phyloP scores from a whole-genome alignment of 345 rosid genomes.

The Eucalyptus curtisii region DNA sequence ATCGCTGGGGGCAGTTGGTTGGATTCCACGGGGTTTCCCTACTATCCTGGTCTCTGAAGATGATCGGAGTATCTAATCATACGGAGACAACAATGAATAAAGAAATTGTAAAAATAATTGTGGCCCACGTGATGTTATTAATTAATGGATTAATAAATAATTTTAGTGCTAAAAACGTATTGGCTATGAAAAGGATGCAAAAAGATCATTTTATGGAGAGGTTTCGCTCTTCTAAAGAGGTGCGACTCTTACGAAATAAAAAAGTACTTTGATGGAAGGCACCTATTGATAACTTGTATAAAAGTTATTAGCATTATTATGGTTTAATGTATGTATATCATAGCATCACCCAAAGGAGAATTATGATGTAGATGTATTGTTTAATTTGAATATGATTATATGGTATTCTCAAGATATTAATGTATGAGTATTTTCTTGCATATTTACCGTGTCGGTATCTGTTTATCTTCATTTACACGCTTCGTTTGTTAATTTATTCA shows the following conservation, averaged over 20 bases:
- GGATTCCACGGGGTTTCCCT: constrained; percentile 54
- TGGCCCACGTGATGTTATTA: background rate
- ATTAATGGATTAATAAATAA: too few relatives aligned
- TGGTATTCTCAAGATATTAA: background rate
- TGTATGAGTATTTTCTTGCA: background rate
- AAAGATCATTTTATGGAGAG: background rate
- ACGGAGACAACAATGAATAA: background rate
- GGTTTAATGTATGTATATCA: background rate
- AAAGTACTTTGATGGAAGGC: fast-evolving
- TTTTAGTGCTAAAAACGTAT: background rate
- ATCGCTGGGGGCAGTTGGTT: constrained; percentile 48
- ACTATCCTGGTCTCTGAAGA: constrained; percentile 28
- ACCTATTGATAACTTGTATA: too few relatives aligned
- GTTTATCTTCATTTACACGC: background rate
- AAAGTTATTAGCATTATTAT: background rate
- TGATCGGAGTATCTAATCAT: background rate
- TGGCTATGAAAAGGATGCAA: background rate
- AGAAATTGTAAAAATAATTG: background rate
- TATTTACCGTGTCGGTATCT: fast-evolving
- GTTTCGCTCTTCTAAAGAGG: background rate
- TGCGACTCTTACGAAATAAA: background rate
- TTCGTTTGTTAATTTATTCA: fast-evolving
- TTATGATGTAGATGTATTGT: background rate
- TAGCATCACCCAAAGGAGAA: background rate
- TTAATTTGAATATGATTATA: too few relatives aligned